Base-by-base conservation (phyloP, 768 basidiomycete species). In the Tylopilus plumbeoviolaceoides region DNA sequence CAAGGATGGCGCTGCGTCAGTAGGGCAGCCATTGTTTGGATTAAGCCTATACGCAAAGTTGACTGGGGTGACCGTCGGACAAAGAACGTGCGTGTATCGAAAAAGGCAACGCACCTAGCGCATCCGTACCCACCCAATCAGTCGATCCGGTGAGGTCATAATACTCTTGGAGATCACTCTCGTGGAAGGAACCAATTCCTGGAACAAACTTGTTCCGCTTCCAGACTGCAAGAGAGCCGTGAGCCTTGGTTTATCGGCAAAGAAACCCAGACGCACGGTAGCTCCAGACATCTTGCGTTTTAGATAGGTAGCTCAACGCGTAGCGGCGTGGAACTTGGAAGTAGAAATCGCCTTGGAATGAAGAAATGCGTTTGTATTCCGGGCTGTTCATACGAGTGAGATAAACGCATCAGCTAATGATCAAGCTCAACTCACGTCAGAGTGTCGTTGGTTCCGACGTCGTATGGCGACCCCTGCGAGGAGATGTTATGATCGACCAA, bases 381-480 rank as follows among this genome's bases (percentile, higher is more conserved):
- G 18, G 33, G 6, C 42, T 45, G 10, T 25, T n/a, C 30, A 30
- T 7, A 3, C 23, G 27, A 4, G 10, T 30, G 30, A 30, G 30
- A 30, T 11, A 11, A 38, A 28, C 23, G 3, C 17, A 7, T 12
- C 11, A 23, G 36, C 14, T 12, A 21, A 31, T 11, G 21, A 30
- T 30, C 4, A 8, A 7, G 10, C 10, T 11, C 28, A 7, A 51
- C 54, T 3, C 40, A 56, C 43, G 39, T 58, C 36, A 62, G 9
- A 25, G 48, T 48, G 27, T 61, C 62, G 17, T 54, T 59, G 3
- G 27, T 52, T 7, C 64, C 67, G 7, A 70, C 65, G 12, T 59
- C 57, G 43, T 61, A 69, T 2, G 68, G 68, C 12, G 66, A 69
- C 0, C 68, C 68, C 49, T 64, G 35, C 21, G 36, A 11, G 15